Evolutionary conservation across 1,284 basidiomycete genomes (phyloP).

Genomic region (Termitomyces sp.): DNA sequence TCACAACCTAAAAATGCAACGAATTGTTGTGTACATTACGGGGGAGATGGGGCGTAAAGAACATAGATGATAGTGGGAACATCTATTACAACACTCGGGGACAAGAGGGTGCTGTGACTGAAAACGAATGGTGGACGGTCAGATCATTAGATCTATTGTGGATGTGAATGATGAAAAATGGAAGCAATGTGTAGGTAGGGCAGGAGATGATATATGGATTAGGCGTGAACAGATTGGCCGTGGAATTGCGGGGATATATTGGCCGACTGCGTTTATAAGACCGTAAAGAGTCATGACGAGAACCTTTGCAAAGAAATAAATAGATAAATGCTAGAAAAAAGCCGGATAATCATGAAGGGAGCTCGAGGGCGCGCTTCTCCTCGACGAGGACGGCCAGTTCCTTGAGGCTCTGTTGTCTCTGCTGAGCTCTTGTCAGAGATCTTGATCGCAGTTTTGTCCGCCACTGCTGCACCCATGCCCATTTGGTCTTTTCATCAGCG

Average conservation of each 20-base stretch:
- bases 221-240: slow-evolving; percentile 15
- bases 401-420: slow-evolving; percentile 33
- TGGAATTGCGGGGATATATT: slow-evolving; percentile 17
- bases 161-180: slow-evolving; percentile 13
- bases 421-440: slow-evolving; percentile 40
- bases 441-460: slow-evolving; percentile 40
- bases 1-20: slow-evolving; percentile 14
- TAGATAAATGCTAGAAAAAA: slow-evolving; percentile 9
- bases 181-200: slow-evolving; percentile 17
- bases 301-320: slow-evolving; percentile 19
- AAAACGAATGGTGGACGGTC: slow-evolving; percentile 21
- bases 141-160: slow-evolving; percentile 22
- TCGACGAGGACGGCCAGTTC: slow-evolving; percentile 39
- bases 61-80: slow-evolving; percentile 2
- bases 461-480: slow-evolving; percentile 60
- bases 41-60: slow-evolving; percentile 3
- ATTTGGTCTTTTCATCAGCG: slow-evolving; percentile 37
- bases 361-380: slow-evolving; percentile 41
- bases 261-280: slow-evolving; percentile 1
- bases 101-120: slow-evolving; percentile 2
- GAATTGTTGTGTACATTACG: slow-evolving; percentile 12
- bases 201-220: slow-evolving; percentile 13
- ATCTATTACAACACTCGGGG: slow-evolving; percentile 11
- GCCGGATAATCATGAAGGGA: slow-evolving; percentile 29
- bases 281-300: slow-evolving; percentile 11